Conservation (phyloP, 768 basidiomycete species). For the Austroboletus eburneus region DNA sequence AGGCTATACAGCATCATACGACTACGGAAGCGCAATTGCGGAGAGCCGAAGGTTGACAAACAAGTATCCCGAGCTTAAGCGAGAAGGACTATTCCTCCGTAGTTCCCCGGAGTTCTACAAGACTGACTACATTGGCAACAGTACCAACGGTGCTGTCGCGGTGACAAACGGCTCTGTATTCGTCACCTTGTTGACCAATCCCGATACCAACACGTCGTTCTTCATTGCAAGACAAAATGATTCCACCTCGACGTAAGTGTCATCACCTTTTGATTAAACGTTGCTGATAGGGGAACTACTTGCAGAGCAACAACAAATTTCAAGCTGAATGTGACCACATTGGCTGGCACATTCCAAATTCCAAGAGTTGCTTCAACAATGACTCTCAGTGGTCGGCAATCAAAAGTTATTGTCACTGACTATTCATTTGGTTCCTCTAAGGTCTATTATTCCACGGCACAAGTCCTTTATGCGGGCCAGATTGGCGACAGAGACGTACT, state of each 20-base stretch:
- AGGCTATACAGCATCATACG: slow-evolving; percentile 51
- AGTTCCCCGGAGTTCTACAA: slow-evolving; percentile 77
- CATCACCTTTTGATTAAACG: not conserved
- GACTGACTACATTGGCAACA: slow-evolving; percentile 69
- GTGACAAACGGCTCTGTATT: slow-evolving; percentile 48
- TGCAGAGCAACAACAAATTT: slow-evolving; percentile 41
- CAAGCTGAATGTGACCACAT: slow-evolving; percentile 56
- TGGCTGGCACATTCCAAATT: slow-evolving; percentile 47
- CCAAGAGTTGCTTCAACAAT: slow-evolving; percentile 53
- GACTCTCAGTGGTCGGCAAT: slow-evolving; percentile 64
- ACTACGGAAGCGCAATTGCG: slow-evolving; percentile 70
- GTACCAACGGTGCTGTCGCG: slow-evolving; percentile 44
- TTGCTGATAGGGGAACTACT: not conserved
- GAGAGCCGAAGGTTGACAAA: slow-evolving; percentile 63
- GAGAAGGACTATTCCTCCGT: slow-evolving; percentile 73
- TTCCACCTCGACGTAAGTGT: slow-evolving; percentile 61
- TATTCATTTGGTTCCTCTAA: slow-evolving; percentile 65
- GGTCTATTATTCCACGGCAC: slow-evolving; percentile 68
- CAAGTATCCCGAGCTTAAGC: slow-evolving; percentile 77
- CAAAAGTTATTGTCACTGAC: slow-evolving; percentile 68
- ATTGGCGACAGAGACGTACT: slow-evolving; percentile 63
- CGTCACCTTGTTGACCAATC: slow-evolving; percentile 63
- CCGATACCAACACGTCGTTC: slow-evolving; percentile 61
- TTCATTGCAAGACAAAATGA: slow-evolving; percentile 65
- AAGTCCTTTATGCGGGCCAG: slow-evolving; percentile 61